These are phyloP conservation scores for Leishmania mexicana DNA, from an alignment of 208 protist genomes.

Conservation along the genomic window DNA sequence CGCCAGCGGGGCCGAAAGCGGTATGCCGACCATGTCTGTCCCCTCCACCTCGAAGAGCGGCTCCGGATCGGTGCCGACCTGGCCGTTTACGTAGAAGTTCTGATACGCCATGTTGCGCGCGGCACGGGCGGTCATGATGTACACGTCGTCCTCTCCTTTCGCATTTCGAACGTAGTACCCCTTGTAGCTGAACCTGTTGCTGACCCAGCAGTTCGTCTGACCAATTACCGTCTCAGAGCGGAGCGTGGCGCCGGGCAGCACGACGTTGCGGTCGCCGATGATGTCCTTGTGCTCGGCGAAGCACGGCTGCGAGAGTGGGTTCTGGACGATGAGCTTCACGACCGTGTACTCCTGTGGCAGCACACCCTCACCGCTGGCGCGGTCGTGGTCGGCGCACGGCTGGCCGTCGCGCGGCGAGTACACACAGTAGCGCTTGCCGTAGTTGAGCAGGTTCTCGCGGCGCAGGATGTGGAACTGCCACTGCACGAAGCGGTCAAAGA, in stretches of 20 bases:
- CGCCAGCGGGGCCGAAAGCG: slow-evolving; percentile 91
- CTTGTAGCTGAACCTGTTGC: slow-evolving; percentile 96
- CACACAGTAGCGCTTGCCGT: slow-evolving; percentile 98
- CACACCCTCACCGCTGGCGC: slow-evolving; percentile 97
- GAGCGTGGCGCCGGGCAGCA: slow-evolving; percentile 98
- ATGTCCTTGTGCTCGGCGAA: slow-evolving; percentile 68
- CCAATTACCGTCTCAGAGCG: slow-evolving; percentile 99
- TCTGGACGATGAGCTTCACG: slow-evolving; percentile 96
- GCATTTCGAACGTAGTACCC: slow-evolving; percentile 90
- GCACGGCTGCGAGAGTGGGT: slow-evolving; percentile 71
- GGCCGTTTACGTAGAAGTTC: slow-evolving; percentile 88
- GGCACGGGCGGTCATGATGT: slow-evolving; percentile 94
- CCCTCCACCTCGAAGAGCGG: slow-evolving; percentile 93
- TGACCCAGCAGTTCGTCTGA: slow-evolving; percentile 99
- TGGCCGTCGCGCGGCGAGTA: slow-evolving; percentile 99
- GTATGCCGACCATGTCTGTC: slow-evolving; percentile 93
- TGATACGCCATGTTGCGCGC: slow-evolving; percentile 98
- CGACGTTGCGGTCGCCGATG: slow-evolving; percentile 85
- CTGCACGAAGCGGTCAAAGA: slow-evolving; percentile 99
- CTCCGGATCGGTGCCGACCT: slow-evolving; percentile 62
- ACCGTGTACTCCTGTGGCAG: slow-evolving; percentile 98
- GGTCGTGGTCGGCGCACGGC: slow-evolving; percentile 99
- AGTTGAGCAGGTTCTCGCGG: slow-evolving; percentile 91
- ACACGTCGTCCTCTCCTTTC: slow-evolving; percentile 88
- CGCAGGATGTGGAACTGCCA: slow-evolving; percentile 98